Base-by-base conservation (phyloP, 2,329 filamentous ascomycete species). In the Aspergillus brunneoviolaceus region DNA sequence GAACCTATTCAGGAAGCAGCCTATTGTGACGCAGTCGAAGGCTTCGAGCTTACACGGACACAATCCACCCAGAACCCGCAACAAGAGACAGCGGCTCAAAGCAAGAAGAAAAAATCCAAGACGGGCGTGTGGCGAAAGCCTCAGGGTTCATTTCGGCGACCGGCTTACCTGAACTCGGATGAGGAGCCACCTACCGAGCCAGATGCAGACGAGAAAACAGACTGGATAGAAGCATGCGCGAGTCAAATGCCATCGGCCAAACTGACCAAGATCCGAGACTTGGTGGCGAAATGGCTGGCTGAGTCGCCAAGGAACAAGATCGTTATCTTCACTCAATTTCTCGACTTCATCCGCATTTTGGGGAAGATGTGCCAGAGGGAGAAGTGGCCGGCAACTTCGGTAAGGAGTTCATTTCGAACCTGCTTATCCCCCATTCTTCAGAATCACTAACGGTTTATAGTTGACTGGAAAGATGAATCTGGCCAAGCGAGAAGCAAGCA, bases 301-400 rank as follows among this genome's bases (percentile, higher is more conserved):
- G 75, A 82, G 12, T 78, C 81, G 4, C 75, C 76, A 0, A 55
- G 75, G 0, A 79, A 79, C 47, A 88, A 89, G 70, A 80, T 87
- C 50, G 84, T 84, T 59, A 72, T 88, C 50, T 89, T 87, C 63
- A 84, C 82, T 0, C 84, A 88, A 64, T 89, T 85, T 60, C 70
- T 83, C 2, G 73, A 79, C 2, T 81, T 87, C 65, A 77, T 85
- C 5, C 68, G 75, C 0, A 82, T 88, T 19, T 65, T 88, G 2
- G 70, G 64, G 0, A 76, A 74, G 1, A 75, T 88, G 45, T 87
- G 83, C 67, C 31, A 74, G 0, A 67, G 73, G 1, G 81, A 87
- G 62, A 64, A 69, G 0, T 87, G 84, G 85, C 64, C 60, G 0
- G 76, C 73, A 60, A 57, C 51, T 5, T 45, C 51, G 12, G 68